Percentiles rank a stretch among this genome's conserved stretches.
Evolutionary conservation across 305 asterid genomes (phyloP).

Genomic region (Andrographis paniculata): DNA sequence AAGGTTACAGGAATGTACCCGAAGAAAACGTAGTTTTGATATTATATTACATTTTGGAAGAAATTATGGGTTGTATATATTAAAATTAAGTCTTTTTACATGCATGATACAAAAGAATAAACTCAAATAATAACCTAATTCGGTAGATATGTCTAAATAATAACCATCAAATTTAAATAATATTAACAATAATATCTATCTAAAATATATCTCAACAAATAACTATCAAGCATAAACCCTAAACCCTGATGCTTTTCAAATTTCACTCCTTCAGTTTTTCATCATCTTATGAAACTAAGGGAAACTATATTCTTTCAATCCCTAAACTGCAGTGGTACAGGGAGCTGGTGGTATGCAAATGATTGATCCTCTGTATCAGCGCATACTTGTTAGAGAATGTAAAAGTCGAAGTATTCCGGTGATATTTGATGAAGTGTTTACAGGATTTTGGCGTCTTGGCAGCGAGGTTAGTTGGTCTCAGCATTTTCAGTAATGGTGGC

Average conservation of each 20-base stretch:
- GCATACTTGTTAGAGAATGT: slow-evolving; percentile 82
- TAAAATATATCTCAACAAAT: no score
- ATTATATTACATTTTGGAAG: no score
- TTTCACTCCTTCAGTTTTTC: slow-evolving; percentile 6
- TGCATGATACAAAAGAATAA: no score
- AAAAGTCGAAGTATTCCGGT: slow-evolving; percentile 64
- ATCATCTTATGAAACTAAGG: background rate
- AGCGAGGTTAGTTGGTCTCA: slow-evolving; percentile 54
- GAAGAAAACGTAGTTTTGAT: no score
- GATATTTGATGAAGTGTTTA: slow-evolving; percentile 91
- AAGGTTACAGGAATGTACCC: no score
- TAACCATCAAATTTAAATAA: no score
- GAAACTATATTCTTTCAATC: slow-evolving; percentile 15
- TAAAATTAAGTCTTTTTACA: no score
- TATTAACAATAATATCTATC: no score
- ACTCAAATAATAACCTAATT: no score
- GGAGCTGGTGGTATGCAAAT: slow-evolving; percentile 96
- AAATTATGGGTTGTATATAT: no score
- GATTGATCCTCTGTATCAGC: slow-evolving; percentile 95
- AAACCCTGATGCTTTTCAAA: slow-evolving; percentile 1
- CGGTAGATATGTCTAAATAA: no score
- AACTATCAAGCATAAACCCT: no score
- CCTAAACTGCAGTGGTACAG: slow-evolving; percentile 64
- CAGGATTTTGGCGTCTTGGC: slow-evolving; percentile 99
- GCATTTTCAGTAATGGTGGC: slow-evolving; percentile 1